Conservation (phyloP, 306 rosid species). For the Urtica urens region DNA sequence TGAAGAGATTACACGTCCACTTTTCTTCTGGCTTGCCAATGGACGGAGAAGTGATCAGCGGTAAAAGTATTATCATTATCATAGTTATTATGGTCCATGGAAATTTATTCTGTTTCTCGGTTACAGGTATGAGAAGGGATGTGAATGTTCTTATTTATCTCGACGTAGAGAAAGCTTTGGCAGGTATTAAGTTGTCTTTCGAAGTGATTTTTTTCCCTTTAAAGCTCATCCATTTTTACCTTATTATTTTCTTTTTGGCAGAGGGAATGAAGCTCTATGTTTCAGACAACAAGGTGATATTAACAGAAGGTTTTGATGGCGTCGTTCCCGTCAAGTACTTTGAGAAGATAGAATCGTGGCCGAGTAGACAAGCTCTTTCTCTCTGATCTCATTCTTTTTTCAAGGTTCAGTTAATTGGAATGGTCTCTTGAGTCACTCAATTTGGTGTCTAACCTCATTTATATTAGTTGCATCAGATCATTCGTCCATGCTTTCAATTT, state of each 20-base stretch:
- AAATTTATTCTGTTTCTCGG: not conserved
- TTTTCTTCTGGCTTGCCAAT: constrained; percentile 81
- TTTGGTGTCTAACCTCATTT: no score
- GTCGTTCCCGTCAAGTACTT: constrained; percentile 63
- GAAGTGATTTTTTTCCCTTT: not conserved
- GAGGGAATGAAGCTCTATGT: constrained; percentile 86
- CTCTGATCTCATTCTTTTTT: not conserved
- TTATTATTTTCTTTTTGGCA: constrained; percentile 15
- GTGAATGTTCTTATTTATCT: constrained; percentile 66
- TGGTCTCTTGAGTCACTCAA: not conserved
- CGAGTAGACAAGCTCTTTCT: constrained; percentile 27
- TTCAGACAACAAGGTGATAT: constrained; percentile 81
- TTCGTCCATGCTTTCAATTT: no score
- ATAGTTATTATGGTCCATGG: not conserved
- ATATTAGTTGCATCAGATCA: no score
- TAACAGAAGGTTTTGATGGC: constrained; percentile 84
- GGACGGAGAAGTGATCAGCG: constrained; percentile 85
- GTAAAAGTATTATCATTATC: constrained; percentile 24
- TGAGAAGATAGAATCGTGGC: constrained; percentile 76
- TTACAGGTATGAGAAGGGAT: constrained; percentile 75
- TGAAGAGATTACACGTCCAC: constrained; percentile 90
- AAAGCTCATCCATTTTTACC: not conserved
- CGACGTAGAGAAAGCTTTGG: constrained; percentile 62
- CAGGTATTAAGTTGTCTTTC: constrained; percentile 28
- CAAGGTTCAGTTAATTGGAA: no score